These are phyloP conservation scores for Glycine soja DNA, from an alignment of 306 rosid species.

Conservation along the genomic window DNA sequence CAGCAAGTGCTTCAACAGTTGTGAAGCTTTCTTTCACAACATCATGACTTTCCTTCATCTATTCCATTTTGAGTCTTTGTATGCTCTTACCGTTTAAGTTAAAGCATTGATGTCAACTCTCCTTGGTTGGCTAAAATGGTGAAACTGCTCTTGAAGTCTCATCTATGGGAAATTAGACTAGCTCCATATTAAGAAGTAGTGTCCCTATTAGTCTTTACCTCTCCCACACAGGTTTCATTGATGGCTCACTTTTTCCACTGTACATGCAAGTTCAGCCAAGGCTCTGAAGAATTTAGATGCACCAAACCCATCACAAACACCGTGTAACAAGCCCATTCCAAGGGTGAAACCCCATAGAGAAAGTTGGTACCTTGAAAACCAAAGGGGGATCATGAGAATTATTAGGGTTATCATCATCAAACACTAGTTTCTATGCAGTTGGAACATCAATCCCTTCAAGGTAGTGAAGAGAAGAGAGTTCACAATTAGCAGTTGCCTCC, in stretches of 20 bases:
- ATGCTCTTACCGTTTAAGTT: constrained; percentile 46
- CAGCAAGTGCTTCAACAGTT: constrained; percentile 60
- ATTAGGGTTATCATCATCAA: constrained; percentile 18
- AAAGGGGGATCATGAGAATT: constrained; percentile 38
- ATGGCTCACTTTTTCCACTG: constrained; percentile 50
- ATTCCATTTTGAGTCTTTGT: constrained; percentile 52
- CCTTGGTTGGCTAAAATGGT: constrained; percentile 56
- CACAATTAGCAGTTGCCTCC: constrained; percentile 47
- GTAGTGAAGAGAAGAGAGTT: constrained; percentile 51
- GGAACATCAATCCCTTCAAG: constrained; percentile 42
- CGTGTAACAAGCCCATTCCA: constrained; percentile 50
- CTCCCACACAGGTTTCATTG: constrained; percentile 61
- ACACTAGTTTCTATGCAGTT: constrained; percentile 35
- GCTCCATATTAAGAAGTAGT: constrained; percentile 22
- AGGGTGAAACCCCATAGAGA: constrained; percentile 56
- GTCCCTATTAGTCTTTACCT: constrained; percentile 51
- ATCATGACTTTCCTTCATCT: constrained; percentile 38
- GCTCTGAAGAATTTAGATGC: constrained; percentile 51
- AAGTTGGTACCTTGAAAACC: constrained; percentile 52
- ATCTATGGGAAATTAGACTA: constrained; percentile 43
- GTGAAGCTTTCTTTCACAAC: constrained; percentile 45
- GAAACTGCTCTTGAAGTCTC: constrained; percentile 47
- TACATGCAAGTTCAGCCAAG: constrained; percentile 48
- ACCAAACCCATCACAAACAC: constrained; percentile 52
- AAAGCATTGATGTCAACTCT: constrained; percentile 49